Evolutionary conservation across 208 protist genomes (phyloP).

Genomic region (Leishmania tarentolae): DNA sequence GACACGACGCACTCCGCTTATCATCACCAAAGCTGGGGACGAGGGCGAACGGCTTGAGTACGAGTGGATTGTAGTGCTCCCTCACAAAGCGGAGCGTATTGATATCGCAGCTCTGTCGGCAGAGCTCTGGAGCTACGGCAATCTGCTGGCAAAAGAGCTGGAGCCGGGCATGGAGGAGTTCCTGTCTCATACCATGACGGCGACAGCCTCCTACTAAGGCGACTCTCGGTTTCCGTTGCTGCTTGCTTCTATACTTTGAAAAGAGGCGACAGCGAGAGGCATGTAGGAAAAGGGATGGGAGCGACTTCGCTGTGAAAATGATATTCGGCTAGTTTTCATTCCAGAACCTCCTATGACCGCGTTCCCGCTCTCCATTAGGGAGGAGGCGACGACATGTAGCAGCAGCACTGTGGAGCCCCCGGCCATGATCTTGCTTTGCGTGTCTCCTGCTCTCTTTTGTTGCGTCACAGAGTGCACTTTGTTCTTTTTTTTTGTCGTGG

Average conservation of each 20-base stretch:
- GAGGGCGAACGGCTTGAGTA: constrained; percentile 90
- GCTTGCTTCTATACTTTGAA: background rate
- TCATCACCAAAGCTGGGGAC: constrained; percentile 81
- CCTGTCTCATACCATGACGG: constrained; percentile 75
- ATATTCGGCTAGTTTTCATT: background rate
- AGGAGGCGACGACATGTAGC: background rate
- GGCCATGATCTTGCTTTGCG: background rate
- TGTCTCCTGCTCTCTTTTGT: background rate
- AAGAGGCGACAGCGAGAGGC: background rate
- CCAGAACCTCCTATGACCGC: background rate
- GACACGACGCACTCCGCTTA: constrained; percentile 89
- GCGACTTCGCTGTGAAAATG: background rate
- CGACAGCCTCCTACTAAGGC: constrained; percentile 50
- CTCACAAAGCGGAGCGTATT: constrained; percentile 71
- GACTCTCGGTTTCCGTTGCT: background rate
- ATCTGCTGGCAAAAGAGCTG: constrained; percentile 58
- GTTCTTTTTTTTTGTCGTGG: background rate
- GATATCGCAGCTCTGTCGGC: constrained; percentile 60
- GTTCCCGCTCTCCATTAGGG: background rate
- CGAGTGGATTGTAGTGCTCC: constrained; percentile 85
- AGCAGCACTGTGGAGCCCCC: too few relatives aligned
- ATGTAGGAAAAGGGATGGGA: background rate
- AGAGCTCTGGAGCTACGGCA: constrained; percentile 83
- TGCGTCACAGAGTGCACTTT: background rate
- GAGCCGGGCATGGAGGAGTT: constrained; percentile 85